Base-by-base conservation (phyloP, 495 filamentous ascomycete species). In the Penicillium salamii region DNA sequence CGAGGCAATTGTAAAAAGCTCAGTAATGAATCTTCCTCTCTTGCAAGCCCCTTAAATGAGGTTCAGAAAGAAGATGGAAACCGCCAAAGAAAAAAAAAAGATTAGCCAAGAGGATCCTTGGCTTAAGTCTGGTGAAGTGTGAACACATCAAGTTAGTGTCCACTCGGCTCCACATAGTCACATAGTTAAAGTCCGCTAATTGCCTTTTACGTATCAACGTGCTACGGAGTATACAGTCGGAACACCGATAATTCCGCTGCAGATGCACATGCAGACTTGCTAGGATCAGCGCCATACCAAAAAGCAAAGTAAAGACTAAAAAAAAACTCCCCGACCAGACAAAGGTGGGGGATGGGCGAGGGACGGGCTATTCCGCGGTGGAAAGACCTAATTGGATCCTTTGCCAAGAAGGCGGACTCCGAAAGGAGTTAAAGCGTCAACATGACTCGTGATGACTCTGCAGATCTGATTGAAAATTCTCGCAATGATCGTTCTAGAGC, bases 311-410 rank as follows among this genome's bases (percentile, higher is more conserved):
- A n/a, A n/a, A 37, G 34, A 7, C 17, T 37, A 18, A 15, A 48
- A 28, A 13, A 12, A 8, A 18, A 24, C 20, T n/a, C 15, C 24
- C 13, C 19, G 7, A 19, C 11, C 45, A 39, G 29, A 29, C 33
- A 23, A 31, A 48, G 26, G 45, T 38, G 34, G 45, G 35, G 33
- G 35, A 21, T 3, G 19, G 26, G 1, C 19, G 26, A 47, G 3
- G 14, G 44, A 47, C 44, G 44, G 44, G 20, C 11, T 47, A 37
- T 47, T 47, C 44, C 44, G 44, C 44, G 26, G 45, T 39, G 45
- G 45, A 48, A 18, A 21, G 46, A 48, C 46, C 46, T 13, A 23
- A 40, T 48, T 40, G 9, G 46, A 38, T 31, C 35, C 19, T n/a
- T n/a, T 38, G 46, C 46, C 46, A 48, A 48, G 46, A 17, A 15